Percentiles rank a stretch among this genome's conserved stretches.
Evolutionary conservation across 2,329 filamentous ascomycete species (phyloP).

Genomic region (Orbilia javanica): DNA sequence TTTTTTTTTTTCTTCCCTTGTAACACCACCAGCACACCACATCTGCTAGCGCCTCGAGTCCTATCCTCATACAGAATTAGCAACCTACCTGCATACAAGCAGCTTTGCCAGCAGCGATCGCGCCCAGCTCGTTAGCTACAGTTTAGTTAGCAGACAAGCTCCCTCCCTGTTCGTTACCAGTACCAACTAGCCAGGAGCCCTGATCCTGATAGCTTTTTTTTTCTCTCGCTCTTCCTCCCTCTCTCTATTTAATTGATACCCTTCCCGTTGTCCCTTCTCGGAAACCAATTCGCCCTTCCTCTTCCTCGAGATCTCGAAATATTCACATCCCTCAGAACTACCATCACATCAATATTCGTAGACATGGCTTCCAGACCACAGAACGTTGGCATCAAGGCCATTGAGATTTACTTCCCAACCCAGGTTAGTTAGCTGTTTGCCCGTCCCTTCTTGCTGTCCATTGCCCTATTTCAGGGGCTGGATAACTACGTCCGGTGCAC

Average conservation of each 20-base stretch:
- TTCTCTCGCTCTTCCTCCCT: slow-evolving; percentile 20
- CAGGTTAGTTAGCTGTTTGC: slow-evolving; percentile 73
- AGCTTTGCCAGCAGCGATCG: slow-evolving; percentile 17
- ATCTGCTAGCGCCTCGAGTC: neutral
- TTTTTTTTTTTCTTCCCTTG: slow-evolving; percentile 22
- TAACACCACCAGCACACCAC: slow-evolving; percentile 58
- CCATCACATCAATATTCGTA: slow-evolving; percentile 46
- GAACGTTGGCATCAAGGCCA: slow-evolving; percentile 93
- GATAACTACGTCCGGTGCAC: no score
- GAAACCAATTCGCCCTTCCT: slow-evolving; percentile 3
- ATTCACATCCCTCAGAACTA: slow-evolving; percentile 31
- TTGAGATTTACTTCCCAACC: slow-evolving; percentile 87
- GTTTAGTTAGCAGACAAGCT: neutral
- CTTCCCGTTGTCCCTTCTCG: slow-evolving; percentile 17
- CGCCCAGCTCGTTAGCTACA: slow-evolving; percentile 13
- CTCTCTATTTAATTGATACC: slow-evolving; percentile 56
- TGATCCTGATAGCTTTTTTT: slow-evolving; percentile 35
- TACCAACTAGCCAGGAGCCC: slow-evolving; percentile 17
- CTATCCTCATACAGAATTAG: slow-evolving; percentile 34
- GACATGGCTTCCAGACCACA: slow-evolving; percentile 81
- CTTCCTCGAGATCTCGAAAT: slow-evolving; percentile 33
- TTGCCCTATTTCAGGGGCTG: slow-evolving; percentile 7
- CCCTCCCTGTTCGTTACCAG: slow-evolving; percentile 11
- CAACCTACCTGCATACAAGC: slow-evolving; percentile 38
- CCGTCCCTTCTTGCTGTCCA: neutral